Base-by-base conservation (phyloP, 2,329 filamentous ascomycete genomes). In the Penicillium sp. region DNA sequence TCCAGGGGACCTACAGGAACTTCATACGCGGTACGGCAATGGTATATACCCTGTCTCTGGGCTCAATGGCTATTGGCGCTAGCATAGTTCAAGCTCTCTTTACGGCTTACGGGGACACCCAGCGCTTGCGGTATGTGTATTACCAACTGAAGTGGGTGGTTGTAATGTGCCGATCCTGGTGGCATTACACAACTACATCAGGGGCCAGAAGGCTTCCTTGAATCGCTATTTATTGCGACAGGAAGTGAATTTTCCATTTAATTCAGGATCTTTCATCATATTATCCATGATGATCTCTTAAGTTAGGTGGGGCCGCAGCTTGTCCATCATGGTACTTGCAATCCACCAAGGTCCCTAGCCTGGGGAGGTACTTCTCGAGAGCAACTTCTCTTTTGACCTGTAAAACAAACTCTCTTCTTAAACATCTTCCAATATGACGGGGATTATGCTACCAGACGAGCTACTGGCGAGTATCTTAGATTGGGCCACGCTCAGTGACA, bases 381-480 rank as follows among this genome's bases (percentile, higher is more conserved):
- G 14, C 21, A 46, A 29, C 23, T 26, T 46, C 25, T 9, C 42
- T 31, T 31, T 11, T 44, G 11, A 10, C 23, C 10, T 26, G 10
- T 31, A 31, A 7, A 31, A 46, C 16, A 19, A 19, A 29, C 23
- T 19, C 10, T 11, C 7, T n/a, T 19, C 19, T 45, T 19, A 25
- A 14, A 14, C n/a, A n/a, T 14, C 8, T 14, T 11, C 23, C 5
- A n/a, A 9, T 31, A 42, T 48, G 16, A 35, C 9, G 19, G 39
- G 9, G 10, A 23, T 6, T 3, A 42, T 29, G 19, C 16, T 50
- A 4, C 53, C 53, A 46, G 53, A 50, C 9, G 53, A 55, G 29
- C 25, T 55, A 26, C 39, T 55, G 6, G 39, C 29, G 1, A 14
- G 31, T 14, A 59, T 59, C 19, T 26, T 59, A 3, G 53, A 59